phyloP scores from a whole-genome alignment of 2,329 filamentous ascomycete genomes.

The Zasmidium cellare region DNA sequence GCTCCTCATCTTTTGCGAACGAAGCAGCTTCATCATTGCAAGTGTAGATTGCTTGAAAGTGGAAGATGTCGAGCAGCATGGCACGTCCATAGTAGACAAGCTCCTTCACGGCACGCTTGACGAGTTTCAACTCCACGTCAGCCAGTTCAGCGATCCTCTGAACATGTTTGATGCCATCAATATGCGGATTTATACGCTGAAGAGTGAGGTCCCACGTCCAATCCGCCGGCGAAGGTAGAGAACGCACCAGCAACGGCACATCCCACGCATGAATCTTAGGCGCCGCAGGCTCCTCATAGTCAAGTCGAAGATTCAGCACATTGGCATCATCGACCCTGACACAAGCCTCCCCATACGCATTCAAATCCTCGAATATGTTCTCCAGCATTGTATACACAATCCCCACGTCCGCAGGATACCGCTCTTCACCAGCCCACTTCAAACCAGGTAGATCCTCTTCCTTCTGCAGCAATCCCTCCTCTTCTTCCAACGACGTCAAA shows the following conservation, averaged over 20 bases:
- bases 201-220: conserved; percentile 76
- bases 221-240: conserved; percentile 51
- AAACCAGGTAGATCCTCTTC: conserved; percentile 45
- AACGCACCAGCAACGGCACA: conserved; percentile 74
- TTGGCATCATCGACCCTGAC: conserved; percentile 25
- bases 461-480: conserved; percentile 77
- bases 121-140: conserved; percentile 82
- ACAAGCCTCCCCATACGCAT: conserved; percentile 89
- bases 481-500: conserved; percentile 87
- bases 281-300: conserved; percentile 70
- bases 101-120: conserved; percentile 82
- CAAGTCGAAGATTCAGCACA: conserved; percentile 32
- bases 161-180: conserved; percentile 89
- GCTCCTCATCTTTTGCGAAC: conserved; percentile 72
- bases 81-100: conserved; percentile 91
- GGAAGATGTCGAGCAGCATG: conserved; percentile 89
- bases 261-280: conserved; percentile 82
- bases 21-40: conserved; percentile 74
- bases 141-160: conserved; percentile 81
- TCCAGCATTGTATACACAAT: conserved; percentile 72
- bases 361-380: conserved; percentile 86
- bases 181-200: conserved; percentile 75
- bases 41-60: conserved; percentile 89
- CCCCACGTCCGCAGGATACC: conserved; percentile 29
- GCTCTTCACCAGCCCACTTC: conserved; percentile 29